Evolutionary conservation across 495 filamentous ascomycete genomes (phyloP), one percentile per base, ranked within the genome.

Genomic region (Penicillium waksmanii): DNA sequence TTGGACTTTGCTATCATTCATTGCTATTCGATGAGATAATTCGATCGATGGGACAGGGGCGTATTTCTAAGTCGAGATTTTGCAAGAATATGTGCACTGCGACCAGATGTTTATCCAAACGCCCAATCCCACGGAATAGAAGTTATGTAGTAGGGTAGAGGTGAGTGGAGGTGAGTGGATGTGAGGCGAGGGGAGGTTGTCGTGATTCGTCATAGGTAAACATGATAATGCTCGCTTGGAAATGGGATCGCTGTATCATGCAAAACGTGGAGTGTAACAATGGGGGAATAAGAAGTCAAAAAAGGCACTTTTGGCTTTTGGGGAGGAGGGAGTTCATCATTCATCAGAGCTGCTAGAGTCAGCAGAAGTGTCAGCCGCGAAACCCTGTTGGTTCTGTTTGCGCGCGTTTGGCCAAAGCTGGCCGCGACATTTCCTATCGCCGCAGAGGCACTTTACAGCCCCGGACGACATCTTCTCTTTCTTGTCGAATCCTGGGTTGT

Each of bases 401-500:
- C 73, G 68, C n/a, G 72, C 65, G 56, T 74, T 80, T 0, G 77
- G 77, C 78, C 89, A 93, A 5, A 94, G 73, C 48, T 82, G 90
- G 0, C 86, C 84, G 11, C 89, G 79, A 64, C 90, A 94, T 3
- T 82, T 79, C n/a, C 56, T 51, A 48, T 85, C 84, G 1, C 87
- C 86, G 60, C 91, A 95, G 12, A 89, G 72, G 73, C 91, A 95
- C 48, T 72, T 76, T 2, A 86, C 82, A 66, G 80, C 79, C 54
- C 83, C 78, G 0, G 82, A 73, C 6, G 84, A 80, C 15, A 81
- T 77, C 11, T 77, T 73, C 3, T 80, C 75, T 7, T 77, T 65
- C 3, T 81, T 82, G 48, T 86, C 84, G 49, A 86, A 83, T 36
- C 74, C 73, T 10, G 77, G 76, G 36, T 85, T 82, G 62, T 98